phyloP scores from a whole-genome alignment of 2,329 filamentous ascomycete genomes.

The Beauveria brongniartii region DNA sequence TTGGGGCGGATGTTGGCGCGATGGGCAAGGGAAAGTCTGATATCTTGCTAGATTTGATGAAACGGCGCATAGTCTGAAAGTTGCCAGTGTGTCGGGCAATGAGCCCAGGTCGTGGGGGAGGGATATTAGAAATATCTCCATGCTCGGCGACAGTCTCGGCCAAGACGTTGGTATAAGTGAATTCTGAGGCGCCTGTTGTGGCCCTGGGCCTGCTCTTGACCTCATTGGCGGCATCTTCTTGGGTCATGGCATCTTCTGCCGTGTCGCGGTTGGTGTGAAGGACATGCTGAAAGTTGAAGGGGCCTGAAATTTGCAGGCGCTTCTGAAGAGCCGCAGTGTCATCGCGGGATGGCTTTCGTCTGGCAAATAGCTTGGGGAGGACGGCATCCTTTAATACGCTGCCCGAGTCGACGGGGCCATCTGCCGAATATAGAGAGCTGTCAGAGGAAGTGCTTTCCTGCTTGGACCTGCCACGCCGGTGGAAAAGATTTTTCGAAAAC shows the following conservation, averaged over 20 bases:
- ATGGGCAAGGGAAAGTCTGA: not conserved
- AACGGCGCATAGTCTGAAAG: constrained; percentile 9
- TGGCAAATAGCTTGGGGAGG: constrained; percentile 43
- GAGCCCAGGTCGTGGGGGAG: constrained; percentile 1
- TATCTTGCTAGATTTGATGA: constrained; percentile 10
- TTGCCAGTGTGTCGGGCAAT: constrained; percentile 9
- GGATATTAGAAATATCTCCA: not conserved
- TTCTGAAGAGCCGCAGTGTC: constrained; percentile 23
- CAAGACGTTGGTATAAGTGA: constrained; percentile 7
- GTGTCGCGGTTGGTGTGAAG: constrained; percentile 48
- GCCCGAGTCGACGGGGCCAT: constrained; percentile 29
- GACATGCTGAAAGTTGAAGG: constrained; percentile 61
- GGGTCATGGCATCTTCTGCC: constrained; percentile 23
- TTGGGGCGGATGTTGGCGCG: not conserved
- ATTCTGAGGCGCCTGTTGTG: constrained; percentile 1
- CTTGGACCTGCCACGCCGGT: constrained; percentile 41
- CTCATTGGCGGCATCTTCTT: not conserved
- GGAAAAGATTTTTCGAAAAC: constrained; percentile 52
- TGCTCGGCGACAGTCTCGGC: constrained; percentile 3
- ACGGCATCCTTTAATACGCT: constrained; percentile 34
- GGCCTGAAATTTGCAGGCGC: constrained; percentile 49
- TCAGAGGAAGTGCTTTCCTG: constrained; percentile 43
- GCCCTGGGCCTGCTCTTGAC: constrained; percentile 2
- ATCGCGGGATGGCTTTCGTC: constrained; percentile 35
- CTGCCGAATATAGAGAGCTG: constrained; percentile 41